Conservation (phyloP, 805 yeast species). For the Barnettozyma botsteinii region DNA sequence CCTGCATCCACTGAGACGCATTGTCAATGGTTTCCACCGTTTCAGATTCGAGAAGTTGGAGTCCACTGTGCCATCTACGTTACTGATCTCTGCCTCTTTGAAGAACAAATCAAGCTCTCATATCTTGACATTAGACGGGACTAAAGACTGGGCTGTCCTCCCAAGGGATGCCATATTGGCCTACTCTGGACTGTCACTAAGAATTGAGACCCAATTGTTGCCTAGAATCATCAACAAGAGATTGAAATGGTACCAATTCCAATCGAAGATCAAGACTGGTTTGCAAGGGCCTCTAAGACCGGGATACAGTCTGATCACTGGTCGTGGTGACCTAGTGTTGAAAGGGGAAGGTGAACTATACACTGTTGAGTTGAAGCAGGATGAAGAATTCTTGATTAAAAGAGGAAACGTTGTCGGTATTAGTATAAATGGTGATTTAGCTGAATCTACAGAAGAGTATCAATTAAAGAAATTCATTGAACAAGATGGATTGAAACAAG, state of each 20-base stretch:
- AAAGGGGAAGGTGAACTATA: conserved; percentile 52
- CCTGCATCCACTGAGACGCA: conserved; percentile 35
- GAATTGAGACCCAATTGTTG: conserved; percentile 30
- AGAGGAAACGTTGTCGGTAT: conserved; percentile 42
- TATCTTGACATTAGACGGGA: conserved; percentile 45
- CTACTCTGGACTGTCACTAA: conserved; percentile 47
- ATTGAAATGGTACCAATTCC: conserved; percentile 21
- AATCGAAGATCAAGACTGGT: conserved; percentile 32
- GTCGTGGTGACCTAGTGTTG: conserved; percentile 52
- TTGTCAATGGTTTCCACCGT: conserved; percentile 39
- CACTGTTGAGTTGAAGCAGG: conserved; percentile 37
- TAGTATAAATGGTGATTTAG: conserved; percentile 39
- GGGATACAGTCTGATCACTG: conserved; percentile 46
- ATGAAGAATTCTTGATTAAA: conserved; percentile 45
- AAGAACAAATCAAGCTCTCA: conserved; percentile 7
- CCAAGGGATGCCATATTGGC: conserved; percentile 42
- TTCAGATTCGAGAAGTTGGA: conserved; percentile 43
- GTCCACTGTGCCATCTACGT: conserved; percentile 25
- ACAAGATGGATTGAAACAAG: not conserved
- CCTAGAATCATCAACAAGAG: conserved; percentile 33
- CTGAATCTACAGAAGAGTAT: conserved; percentile 5
- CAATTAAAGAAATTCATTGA: conserved; percentile 2
- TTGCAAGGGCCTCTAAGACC: conserved; percentile 29
- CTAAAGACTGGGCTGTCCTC: conserved; percentile 57
- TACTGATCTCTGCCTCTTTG: conserved; percentile 12